A percentile compares a stretch with the other conserved stretches of the same genome.
These are phyloP conservation scores for Cucumis melo DNA, from an alignment of 306 rosid species.

Conservation along the genomic window DNA sequence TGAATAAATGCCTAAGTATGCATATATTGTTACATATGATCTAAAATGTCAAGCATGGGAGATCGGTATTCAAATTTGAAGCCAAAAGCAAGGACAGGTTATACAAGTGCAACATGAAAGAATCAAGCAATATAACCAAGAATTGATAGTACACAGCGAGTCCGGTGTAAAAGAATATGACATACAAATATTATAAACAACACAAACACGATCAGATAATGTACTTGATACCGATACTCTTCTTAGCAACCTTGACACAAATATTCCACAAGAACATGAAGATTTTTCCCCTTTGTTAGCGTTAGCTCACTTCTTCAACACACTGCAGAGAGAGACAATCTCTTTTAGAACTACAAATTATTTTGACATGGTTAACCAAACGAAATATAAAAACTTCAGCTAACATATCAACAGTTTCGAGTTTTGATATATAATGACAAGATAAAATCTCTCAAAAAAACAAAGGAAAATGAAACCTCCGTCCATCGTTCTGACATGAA, in stretches of 20 bases:
- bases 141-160: neutral
- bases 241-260: conserved; percentile 8
- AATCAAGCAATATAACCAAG: neutral
- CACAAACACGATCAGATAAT: conserved; percentile 7
- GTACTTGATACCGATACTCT: conserved; percentile 4
- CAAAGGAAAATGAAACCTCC: neutral
- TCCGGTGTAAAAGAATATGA: neutral
- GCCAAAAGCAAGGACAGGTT: neutral
- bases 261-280: conserved; percentile 11
- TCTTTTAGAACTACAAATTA: conserved; percentile 3
- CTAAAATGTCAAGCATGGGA: neutral
- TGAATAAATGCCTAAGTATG: neutral
- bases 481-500: neutral
- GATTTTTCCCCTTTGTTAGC: conserved; percentile 6
- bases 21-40: neutral
- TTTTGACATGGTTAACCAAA: neutral
- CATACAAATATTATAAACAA: conserved; percentile 11
- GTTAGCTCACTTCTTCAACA: conserved; percentile 66
- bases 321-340: conserved; percentile 37
- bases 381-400: neutral
- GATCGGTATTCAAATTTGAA: neutral
- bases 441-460: neutral
- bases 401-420: neutral
- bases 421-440: neutral
- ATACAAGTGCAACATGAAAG: neutral